These are phyloP conservation scores for Neoboletus magnificus DNA, from an alignment of 768 basidiomycete genomes.

Conservation along the genomic window DNA sequence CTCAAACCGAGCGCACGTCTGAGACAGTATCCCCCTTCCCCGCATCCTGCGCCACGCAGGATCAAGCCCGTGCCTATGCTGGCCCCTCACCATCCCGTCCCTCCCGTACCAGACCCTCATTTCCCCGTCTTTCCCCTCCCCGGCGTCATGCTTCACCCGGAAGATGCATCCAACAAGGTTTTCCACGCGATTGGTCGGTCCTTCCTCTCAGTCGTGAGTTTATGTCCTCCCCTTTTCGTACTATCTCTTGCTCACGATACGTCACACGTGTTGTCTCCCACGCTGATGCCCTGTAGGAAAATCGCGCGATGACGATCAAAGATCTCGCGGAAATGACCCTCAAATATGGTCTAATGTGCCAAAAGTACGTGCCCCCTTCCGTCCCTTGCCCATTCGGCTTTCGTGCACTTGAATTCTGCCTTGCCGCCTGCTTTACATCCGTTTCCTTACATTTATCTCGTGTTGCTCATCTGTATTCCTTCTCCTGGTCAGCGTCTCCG, in stretches of 20 bases:
- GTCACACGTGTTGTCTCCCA: conserved; percentile 17
- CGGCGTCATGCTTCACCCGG: conserved; percentile 65
- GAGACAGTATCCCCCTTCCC: conserved; percentile 41
- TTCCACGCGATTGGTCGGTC: conserved; percentile 71
- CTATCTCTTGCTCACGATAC: conserved; percentile 15
- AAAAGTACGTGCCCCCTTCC: conserved; percentile 54
- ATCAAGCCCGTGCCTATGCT: conserved; percentile 32
- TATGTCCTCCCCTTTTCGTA: background rate
- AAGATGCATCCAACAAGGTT: conserved; percentile 69
- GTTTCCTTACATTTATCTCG: conserved; percentile 8
- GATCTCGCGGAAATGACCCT: conserved; percentile 74
- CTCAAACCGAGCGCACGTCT: conserved; percentile 53
- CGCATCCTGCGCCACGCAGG: conserved; percentile 32
- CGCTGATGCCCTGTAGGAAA: conserved; percentile 45
- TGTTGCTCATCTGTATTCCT: conserved; percentile 8
- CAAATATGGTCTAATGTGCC: conserved; percentile 63
- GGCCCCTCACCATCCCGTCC: conserved; percentile 17
- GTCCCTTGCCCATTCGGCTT: conserved; percentile 7
- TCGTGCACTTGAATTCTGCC: conserved; percentile 7
- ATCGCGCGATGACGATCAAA: conserved; percentile 84
- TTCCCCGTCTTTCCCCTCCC: conserved; percentile 56
- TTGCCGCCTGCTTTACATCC: conserved; percentile 2
- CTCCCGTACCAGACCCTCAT: conserved; percentile 15
- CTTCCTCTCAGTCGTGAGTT: conserved; percentile 68
- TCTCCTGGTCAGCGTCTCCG: conserved; percentile 52